Evolutionary conservation across 805 yeast species (phyloP), one percentile per base, ranked within the genome.

Genomic region (Yarrowia yakushimensis): DNA sequence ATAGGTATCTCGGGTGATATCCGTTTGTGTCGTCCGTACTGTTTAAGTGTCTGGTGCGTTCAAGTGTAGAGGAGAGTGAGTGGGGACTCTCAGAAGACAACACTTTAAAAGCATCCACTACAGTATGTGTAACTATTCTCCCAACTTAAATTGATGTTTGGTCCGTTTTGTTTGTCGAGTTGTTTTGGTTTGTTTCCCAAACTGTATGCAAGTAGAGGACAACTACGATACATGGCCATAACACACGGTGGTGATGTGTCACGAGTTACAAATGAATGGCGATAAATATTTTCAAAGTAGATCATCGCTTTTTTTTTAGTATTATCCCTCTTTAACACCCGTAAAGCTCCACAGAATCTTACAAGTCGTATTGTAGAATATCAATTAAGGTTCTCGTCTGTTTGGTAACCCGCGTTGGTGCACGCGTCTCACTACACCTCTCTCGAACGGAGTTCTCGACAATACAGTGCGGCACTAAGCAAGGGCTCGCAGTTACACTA

Each of bases 361-460:
- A n/a, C n/a, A n/a, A n/a, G n/a, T n/a, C 4, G 10, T 10, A 30
- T 8, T 7, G 13, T 30, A 30, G 31, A 3, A 18, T 5, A 41
- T 25, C 27, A 25, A 42, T 25, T 45, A 30, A 45, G 25, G 52
- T 48, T 48, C n/a, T 1, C 1, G 6, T 3, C 11, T 34, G 37
- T 36, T 17, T 34, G 33, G 59, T 52, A 52, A 52, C 59, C 55
- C 43, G 59, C 59, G 41, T 22, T 7, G 39, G 25, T 31, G 59
- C 59, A 52, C 59, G 42, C 59, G 42, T 52, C 43, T 36, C 39
- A 48, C 39, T 31, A 46, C 55, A 22, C 55, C 55, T 31, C 39
- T 22, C 39, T 33, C 18, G 15, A 45, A 12, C 50, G 28, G n/a
- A 42, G 10, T 25, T 10, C 31, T n/a, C 27, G 20, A n/a, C 46